Evolutionary conservation across 139 green algal species (phyloP).

Genomic region (Micractinium sp.): DNA sequence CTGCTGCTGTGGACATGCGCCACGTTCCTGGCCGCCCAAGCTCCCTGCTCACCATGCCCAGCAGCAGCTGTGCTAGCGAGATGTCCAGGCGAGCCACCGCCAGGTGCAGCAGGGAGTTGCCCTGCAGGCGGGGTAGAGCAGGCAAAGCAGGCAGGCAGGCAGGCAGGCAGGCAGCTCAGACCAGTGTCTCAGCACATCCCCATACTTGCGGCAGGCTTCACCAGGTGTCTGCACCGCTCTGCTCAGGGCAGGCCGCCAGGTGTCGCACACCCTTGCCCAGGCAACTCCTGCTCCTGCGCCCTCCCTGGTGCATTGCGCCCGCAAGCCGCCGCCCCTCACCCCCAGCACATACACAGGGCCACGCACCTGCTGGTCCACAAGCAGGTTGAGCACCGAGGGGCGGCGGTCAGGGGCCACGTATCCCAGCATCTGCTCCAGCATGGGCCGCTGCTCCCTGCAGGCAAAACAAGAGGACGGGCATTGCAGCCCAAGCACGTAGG

Average conservation of each 20-base stretch:
- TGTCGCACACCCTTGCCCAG: too few species aligned
- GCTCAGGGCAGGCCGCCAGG: too few species aligned
- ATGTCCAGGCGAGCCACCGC: neutral
- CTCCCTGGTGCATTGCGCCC: too few species aligned
- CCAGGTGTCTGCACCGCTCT: too few species aligned
- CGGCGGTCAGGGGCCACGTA: neutral
- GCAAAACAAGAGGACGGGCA: neutral
- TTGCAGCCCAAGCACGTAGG: neutral
- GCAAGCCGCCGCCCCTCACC: too few species aligned
- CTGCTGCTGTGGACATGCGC: neutral
- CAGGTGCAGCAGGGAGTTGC: conserved; percentile 30
- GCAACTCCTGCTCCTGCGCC: too few species aligned
- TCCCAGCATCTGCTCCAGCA: conserved; percentile 3
- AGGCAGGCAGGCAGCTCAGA: neutral
- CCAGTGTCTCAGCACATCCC: too few species aligned
- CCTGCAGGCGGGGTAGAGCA: neutral
- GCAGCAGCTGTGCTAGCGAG: conserved; percentile 10
- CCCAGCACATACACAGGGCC: too few species aligned
- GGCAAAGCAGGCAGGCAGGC: neutral
- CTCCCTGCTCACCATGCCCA: conserved; percentile 4
- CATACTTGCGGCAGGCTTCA: too few species aligned
- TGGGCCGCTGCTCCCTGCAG: neutral
- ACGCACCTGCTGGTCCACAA: neutral
- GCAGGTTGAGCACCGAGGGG: neutral
- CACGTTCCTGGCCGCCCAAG: neutral